Conservation (phyloP, 2,329 filamentous ascomycete genomes). For the Trichoderma koningii region DNA sequence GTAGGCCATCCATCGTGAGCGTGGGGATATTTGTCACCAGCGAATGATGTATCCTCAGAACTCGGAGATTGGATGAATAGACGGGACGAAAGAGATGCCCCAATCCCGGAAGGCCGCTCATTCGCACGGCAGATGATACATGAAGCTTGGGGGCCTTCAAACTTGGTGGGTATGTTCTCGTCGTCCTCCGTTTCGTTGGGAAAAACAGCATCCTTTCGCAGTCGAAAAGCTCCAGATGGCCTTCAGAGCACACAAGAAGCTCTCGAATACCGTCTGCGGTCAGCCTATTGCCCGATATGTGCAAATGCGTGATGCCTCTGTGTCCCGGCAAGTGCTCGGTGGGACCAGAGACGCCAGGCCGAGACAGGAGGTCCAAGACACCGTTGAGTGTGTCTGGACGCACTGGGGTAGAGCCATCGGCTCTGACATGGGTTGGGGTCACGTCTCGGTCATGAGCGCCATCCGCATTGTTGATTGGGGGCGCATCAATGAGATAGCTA, state of each 20-base stretch:
- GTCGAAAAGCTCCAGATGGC: slow-evolving; percentile 55
- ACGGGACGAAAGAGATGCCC: slow-evolving; percentile 55
- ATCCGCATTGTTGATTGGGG: slow-evolving; percentile 35
- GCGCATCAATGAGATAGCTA: slow-evolving; percentile 53
- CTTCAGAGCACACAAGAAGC: slow-evolving; percentile 47
- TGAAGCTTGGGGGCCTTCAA: not conserved
- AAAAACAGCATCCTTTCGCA: slow-evolving; percentile 48
- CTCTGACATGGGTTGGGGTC: slow-evolving; percentile 34
- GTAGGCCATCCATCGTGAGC: slow-evolving; percentile 42
- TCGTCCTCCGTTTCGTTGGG: slow-evolving; percentile 21
- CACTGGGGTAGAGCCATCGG: slow-evolving; percentile 34
- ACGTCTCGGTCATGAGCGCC: not conserved
- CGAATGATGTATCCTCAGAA: slow-evolving; percentile 60
- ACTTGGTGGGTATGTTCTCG: slow-evolving; percentile 31
- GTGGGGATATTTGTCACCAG: slow-evolving; percentile 58
- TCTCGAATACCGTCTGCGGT: slow-evolving; percentile 47
- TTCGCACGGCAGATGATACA: slow-evolving; percentile 38
- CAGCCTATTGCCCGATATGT: slow-evolving; percentile 53
- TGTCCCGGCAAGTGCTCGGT: slow-evolving; percentile 31
- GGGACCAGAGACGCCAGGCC: slow-evolving; percentile 30
- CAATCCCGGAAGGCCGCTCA: slow-evolving; percentile 50
- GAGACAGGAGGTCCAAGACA: slow-evolving; percentile 32
- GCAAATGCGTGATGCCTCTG: slow-evolving; percentile 54
- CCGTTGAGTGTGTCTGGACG: slow-evolving; percentile 38
- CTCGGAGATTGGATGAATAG: slow-evolving; percentile 55